phyloP scores from a whole-genome alignment of 305 asterid genomes.

The Fraxinus velutina region DNA sequence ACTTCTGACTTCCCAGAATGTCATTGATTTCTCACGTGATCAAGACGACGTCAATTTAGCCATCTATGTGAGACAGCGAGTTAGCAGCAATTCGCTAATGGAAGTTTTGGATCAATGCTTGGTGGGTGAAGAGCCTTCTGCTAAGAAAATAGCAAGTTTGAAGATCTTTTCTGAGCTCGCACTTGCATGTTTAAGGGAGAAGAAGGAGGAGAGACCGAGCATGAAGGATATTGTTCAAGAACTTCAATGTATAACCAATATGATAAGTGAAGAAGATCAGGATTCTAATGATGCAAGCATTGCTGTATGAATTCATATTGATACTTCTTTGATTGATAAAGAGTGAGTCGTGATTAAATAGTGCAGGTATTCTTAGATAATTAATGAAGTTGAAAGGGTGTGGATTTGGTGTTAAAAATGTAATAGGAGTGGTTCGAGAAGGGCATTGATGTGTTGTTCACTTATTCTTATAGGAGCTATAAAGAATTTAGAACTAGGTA shows the following conservation, averaged over 20 bases:
- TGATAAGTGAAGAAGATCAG: constrained; percentile 20
- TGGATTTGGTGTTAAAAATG: neutral
- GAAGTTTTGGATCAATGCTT: constrained; percentile 38
- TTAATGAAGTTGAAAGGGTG: neutral
- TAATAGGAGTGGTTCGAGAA: neutral
- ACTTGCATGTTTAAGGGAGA: constrained; percentile 40
- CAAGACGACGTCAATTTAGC: constrained; percentile 37
- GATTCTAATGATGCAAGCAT: neutral
- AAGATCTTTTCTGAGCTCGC: constrained; percentile 32
- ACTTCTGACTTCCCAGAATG: constrained; percentile 41
- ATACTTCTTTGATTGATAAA: neutral
- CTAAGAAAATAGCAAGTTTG: constrained; percentile 10
- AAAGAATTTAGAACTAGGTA: neutral
- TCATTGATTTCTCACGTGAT: constrained; percentile 34
- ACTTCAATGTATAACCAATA: constrained; percentile 29
- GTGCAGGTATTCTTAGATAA: neutral
- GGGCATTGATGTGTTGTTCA: neutral
- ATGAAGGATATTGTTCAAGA: constrained; percentile 40
- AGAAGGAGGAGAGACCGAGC: constrained; percentile 43
- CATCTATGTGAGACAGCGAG: constrained; percentile 29
- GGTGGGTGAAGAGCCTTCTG: constrained; percentile 27
- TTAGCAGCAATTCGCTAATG: constrained; percentile 23
- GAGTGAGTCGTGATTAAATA: neutral
- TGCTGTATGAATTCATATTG: neutral
- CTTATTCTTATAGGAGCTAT: neutral